A percentile compares a stretch with the other conserved stretches of the same genome.
These are phyloP conservation scores for Neonectria magnoliae DNA, from an alignment of 2,329 filamentous ascomycete genomes.

Conservation along the genomic window DNA sequence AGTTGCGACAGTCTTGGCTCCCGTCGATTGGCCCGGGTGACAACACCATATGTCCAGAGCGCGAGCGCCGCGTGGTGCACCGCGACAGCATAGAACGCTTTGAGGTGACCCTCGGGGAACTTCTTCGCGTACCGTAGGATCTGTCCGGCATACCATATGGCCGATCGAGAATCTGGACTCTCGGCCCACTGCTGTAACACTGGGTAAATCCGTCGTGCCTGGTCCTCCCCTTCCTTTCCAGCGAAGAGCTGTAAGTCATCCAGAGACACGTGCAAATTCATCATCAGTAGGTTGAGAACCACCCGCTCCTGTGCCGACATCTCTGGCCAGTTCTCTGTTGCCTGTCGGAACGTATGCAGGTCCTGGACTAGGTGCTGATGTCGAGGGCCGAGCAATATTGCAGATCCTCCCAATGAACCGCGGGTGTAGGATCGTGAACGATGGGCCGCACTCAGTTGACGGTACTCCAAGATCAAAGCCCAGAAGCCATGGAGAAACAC, in stretches of 20 bases:
- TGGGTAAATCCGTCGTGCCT: constrained; percentile 68
- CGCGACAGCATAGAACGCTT: constrained; percentile 74
- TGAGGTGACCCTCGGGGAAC: constrained; percentile 63
- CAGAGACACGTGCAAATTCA: constrained; percentile 72
- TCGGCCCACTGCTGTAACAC: constrained; percentile 68
- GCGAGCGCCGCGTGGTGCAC: constrained; percentile 75
- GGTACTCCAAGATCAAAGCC: constrained; percentile 73
- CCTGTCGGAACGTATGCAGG: constrained; percentile 59
- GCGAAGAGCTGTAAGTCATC: constrained; percentile 75
- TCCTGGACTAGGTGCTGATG: constrained; percentile 71
- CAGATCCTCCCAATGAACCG: constrained; percentile 51
- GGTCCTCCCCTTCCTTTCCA: constrained; percentile 73
- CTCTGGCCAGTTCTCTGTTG: constrained; percentile 55
- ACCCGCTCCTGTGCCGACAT: constrained; percentile 58
- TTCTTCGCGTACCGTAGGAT: constrained; percentile 68
- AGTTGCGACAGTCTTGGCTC: constrained; percentile 47
- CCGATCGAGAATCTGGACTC: constrained; percentile 64
- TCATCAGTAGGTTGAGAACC: constrained; percentile 64
- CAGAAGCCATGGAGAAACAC: constrained; percentile 74
- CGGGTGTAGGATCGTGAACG: constrained; percentile 59
- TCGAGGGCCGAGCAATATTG: constrained; percentile 61
- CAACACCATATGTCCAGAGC: constrained; percentile 75
- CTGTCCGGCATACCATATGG: constrained; percentile 75
- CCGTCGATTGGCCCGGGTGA: constrained; percentile 55
- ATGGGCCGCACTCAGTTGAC: constrained; percentile 65